Percentiles rank a stretch among this genome's conserved stretches.
phyloP scores from a whole-genome alignment of 2,329 filamentous ascomycete genomes.

The Talaromyces sp. region DNA sequence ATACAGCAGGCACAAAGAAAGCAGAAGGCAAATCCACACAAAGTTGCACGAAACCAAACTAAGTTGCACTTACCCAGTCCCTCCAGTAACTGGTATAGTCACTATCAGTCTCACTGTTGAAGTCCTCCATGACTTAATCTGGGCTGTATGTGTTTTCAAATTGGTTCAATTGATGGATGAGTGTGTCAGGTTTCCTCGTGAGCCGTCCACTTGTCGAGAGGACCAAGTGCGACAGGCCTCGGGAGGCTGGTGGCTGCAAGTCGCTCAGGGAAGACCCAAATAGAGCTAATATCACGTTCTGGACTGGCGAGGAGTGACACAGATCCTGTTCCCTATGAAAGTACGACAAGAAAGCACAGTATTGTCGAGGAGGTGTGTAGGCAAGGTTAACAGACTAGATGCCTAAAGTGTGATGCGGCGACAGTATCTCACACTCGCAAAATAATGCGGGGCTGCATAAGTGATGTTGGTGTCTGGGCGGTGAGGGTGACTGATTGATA shows the following conservation, averaged over 20 bases:
- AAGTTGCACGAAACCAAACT: slow-evolving; percentile 10
- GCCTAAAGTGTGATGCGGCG: neutral
- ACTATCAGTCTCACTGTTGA: slow-evolving; percentile 94
- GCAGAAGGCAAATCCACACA: slow-evolving; percentile 2
- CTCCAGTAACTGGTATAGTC: slow-evolving; percentile 99
- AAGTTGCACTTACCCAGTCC: slow-evolving; percentile 76
- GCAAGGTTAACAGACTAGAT: neutral
- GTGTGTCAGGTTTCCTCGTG: neutral
- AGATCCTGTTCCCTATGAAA: neutral
- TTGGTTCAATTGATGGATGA: neutral
- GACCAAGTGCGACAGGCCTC: slow-evolving; percentile 19
- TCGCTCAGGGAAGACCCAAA: neutral
- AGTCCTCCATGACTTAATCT: slow-evolving; percentile 75
- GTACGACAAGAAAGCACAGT: neutral
- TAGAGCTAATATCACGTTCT: neutral
- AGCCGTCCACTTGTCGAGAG: slow-evolving; percentile 18
- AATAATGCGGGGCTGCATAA: slow-evolving; percentile 10
- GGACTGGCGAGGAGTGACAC: neutral
- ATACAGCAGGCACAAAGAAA: neutral
- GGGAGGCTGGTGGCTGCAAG: slow-evolving; percentile 17
- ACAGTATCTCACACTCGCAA: neutral
- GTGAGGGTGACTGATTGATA: slow-evolving; percentile 1
- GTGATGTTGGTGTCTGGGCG: neutral
- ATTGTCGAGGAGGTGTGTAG: neutral
- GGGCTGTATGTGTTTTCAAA: slow-evolving; percentile 1